Evolutionary conservation across 139 green algal species (phyloP), one percentile per base, ranked within the genome.

Genomic region (Diplosphaera chodatii): DNA sequence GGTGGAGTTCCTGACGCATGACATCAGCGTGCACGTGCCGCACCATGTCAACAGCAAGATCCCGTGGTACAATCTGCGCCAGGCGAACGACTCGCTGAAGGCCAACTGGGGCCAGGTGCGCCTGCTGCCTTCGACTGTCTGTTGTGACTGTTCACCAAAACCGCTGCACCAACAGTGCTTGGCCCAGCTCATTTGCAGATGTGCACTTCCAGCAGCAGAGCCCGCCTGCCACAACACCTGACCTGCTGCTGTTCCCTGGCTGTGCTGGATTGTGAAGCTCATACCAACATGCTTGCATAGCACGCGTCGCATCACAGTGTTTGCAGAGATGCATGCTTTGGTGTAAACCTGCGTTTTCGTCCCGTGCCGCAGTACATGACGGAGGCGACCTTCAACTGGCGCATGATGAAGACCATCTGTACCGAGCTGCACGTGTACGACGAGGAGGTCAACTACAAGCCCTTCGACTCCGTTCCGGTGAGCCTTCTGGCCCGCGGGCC

Each of bases 21-120:
- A 98, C 86, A 98, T 98, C 87, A 95, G 78, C 62, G 92, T 94
- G 84, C 94, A 98, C 74, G 90, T 98, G 68, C 94, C 94, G 21
- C 94, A 98, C 87, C 94, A 98, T 75, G 90, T 98, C 3, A 87
- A 74, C 65, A 80, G 82, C 70, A 97, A 96, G 84, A 98, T 98
- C 77, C 92, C 92, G 40, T 96, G 91, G 79, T 97, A 97, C 90
- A 97, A 97, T 86, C 81, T 97, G 76, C 83, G 92, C 32, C 70
- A 77, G 25, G 78, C 85, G 27, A 82, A 71, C 80, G 72, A 87
- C n/a, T 90, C 80, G 6, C 78, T 96, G 63, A 80, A 86, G 48
- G 10, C 86, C 66, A 96, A 96, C 80, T 96, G 90, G 90, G 89
- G 87, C 66, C 71, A 81, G 76, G 76, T 81, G 15, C 64, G 40